Evolutionary conservation across 2,329 filamentous ascomycete species (phyloP), one percentile per base, ranked within the genome.

Genomic region (Pseudocercospora vitis): DNA sequence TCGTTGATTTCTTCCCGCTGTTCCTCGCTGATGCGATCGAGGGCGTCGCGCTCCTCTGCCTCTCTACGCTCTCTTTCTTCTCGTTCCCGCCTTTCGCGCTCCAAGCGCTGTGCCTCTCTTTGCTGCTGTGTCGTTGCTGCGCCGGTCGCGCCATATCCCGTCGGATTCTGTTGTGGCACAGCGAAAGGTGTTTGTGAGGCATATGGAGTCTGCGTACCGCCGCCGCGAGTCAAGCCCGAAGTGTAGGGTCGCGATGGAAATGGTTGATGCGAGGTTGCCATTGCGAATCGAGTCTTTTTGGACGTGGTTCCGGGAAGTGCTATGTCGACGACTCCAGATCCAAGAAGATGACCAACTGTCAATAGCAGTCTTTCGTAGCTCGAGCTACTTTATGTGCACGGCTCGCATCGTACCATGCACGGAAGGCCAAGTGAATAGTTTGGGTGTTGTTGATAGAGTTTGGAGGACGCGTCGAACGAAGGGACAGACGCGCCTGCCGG

Each of bases 1-100:
- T 96, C 91, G 70, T 89, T 89, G 60, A 96, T 92, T 72, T 96
- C 91, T 67, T 95, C 89, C 61, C 87, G 82, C 71, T 96, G 91
- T 73, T 96, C 91, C 67, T 96, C 91, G 16, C 84, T 86, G 62
- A 97, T 71, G 37, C 78, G 73, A 46, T 76, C 79, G 44, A 85
- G 66, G 29, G 75, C 69, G 66, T 75, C 69, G 68, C 74, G 61
- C 62, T 72, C 65, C 68, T 78, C 67, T 14, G 70, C 69, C 63
- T 75, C 72, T 40, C 69, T 61, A 54, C 73, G 65, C 49, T 73
- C 68, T 29, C 73, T 67, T 50, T 77, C 75, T 11, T 68, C 65
- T 1, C 70, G 67, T 56, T 78, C 76, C 45, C 66, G 59, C 48
- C 70, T 57, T 60, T 74, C 73, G 48, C 73, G 71, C 61, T 75